Percentiles rank a stretch among this genome's conserved stretches.
Evolutionary conservation across 176 grass and related monocot species (phyloP).

Genomic region (Rhynchospora pubera): DNA sequence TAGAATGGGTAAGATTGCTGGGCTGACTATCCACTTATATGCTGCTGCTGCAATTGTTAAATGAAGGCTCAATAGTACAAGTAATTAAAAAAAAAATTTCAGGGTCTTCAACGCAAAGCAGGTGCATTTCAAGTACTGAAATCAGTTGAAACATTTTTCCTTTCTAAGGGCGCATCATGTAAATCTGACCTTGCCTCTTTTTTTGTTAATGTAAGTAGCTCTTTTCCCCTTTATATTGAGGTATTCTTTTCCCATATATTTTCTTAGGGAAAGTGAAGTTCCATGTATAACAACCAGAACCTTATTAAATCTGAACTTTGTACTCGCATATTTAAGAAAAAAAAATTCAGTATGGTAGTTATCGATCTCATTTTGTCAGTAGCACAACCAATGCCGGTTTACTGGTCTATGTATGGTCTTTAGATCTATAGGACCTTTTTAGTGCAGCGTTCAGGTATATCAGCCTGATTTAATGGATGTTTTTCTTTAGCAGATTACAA

Average conservation of each 20-base stretch:
- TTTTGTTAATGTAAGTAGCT: constrained; percentile 59
- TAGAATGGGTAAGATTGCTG: background rate
- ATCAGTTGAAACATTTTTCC: constrained; percentile 58
- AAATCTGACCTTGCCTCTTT: constrained; percentile 56
- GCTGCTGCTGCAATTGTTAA: background rate
- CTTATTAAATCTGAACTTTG: background rate
- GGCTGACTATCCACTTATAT: background rate
- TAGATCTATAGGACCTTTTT: background rate
- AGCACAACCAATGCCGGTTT: background rate
- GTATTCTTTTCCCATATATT: background rate
- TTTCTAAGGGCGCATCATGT: constrained; percentile 41
- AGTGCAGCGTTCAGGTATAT: background rate
- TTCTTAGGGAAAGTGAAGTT: background rate
- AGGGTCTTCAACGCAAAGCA: constrained; percentile 48
- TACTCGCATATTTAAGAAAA: background rate
- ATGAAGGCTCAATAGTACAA: background rate
- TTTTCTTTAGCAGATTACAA: constrained; percentile 45
- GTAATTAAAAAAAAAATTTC: background rate
- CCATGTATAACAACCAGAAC: background rate
- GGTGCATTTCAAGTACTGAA: constrained; percentile 87
- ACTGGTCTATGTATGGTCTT: background rate
- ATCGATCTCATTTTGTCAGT: background rate
- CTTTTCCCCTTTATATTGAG: background rate
- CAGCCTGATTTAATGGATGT: background rate
- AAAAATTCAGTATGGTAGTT: background rate